Base-by-base conservation (phyloP, 495 filamentous ascomycete genomes). In the Daldinia caldariorum region DNA sequence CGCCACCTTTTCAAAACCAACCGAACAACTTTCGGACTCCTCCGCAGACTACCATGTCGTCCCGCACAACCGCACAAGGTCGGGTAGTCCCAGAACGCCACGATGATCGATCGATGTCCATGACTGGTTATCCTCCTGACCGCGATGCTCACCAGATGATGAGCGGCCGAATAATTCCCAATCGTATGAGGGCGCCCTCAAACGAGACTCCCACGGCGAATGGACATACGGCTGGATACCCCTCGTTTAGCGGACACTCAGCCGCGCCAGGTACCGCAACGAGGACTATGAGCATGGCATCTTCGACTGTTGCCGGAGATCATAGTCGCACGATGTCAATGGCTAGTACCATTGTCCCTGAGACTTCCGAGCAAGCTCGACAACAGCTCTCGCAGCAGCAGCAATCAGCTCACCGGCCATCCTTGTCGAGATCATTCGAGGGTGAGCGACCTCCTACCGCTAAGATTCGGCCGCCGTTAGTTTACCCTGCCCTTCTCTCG, bases 21-120 rank as follows among this genome's bases (percentile, higher is more conserved):
- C 89, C 89, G 18, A 90, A 87, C 67, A 86, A 89, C 39, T 93
- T 93, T 71, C 89, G 93, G 29, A 89, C 93, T 58, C 87, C 91
- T 38, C 89, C 88, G 18, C 93, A 95, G 79, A 81, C 70, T 18
- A 77, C 82, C 20, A 75, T 82, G 60, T 89, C 92, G 37, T 76
- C 82, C 16, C 86, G 93, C 74, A 98, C 94, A 31, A 96, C 94
- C 22, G 92, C 92, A 1, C 92, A 97, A 77, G 96, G 96, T 14
- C 87, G 96, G 57, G 80, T 93, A 29, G 92, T 99, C 1, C 96
- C 96, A 6, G 94, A 97, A 70, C 87, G 93, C 54, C 91, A 95
- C 74, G 90, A 98, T 74, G 94, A 97, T 75, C 87, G 96, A 55
- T 88, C 95, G 55, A 98, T 98, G 95, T 97, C 94, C 31, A 89